Conservation (phyloP, 2,329 filamentous ascomycete species). For the Lecanoromycetidae sp. region DNA sequence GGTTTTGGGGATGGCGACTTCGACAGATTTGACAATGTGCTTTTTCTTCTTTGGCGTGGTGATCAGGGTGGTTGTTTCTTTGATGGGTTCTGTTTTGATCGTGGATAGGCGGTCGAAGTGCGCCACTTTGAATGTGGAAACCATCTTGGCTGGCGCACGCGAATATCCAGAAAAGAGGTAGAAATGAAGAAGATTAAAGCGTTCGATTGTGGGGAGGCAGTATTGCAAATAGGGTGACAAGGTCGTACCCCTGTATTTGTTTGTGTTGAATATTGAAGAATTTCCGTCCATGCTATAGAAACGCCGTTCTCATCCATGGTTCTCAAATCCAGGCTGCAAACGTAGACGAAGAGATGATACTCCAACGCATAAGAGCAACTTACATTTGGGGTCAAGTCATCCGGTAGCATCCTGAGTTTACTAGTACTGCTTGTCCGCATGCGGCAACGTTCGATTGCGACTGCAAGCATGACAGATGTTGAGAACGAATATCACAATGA, state of each 20-base stretch:
- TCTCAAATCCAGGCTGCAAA: too few species aligned
- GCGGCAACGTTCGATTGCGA: too few species aligned
- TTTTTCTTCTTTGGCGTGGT: constrained; percentile 3
- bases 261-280: too few species aligned
- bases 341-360: background rate
- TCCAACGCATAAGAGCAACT: background rate
- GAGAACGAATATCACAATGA: too few species aligned
- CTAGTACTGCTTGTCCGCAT: too few species aligned
- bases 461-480: background rate
- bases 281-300: too few species aligned
- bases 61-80: background rate
- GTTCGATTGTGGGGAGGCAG: background rate
- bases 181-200: background rate
- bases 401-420: too few species aligned
- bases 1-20: constrained; percentile 8
- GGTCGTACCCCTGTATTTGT: too few species aligned
- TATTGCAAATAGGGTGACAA: background rate
- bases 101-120: background rate
- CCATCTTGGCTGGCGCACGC: constrained; percentile 2
- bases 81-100: background rate
- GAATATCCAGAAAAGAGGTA: background rate
- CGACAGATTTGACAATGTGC: constrained; percentile 9
- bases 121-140: background rate
- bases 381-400: too few species aligned
- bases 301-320: too few species aligned